Conservation (phyloP, 345 rosid genomes). For the Sisymbrium altissimum region DNA sequence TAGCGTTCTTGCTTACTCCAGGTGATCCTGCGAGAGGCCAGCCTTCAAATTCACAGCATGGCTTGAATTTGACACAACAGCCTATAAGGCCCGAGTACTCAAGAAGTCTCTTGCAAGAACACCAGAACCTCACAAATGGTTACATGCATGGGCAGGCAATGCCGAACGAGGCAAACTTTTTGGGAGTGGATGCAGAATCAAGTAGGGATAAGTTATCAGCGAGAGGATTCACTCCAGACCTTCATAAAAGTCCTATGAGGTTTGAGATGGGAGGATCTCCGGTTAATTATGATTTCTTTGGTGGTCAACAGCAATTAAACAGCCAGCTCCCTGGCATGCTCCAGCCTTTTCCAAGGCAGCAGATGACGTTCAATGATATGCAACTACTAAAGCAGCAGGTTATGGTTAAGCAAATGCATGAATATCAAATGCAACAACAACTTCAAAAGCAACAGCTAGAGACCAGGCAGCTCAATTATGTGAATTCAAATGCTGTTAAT, state of each 20-base stretch:
- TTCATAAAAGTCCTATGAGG: conserved; percentile 43
- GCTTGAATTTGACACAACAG: conserved; percentile 46
- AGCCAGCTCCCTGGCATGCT: conserved; percentile 56
- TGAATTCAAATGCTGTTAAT: conserved; percentile 45
- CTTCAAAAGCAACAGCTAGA: conserved; percentile 55
- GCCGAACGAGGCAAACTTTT: conserved; percentile 56
- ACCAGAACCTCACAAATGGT: conserved; percentile 51
- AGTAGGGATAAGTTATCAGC: conserved; percentile 45
- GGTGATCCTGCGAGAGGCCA: conserved; percentile 59
- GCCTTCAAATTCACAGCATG: conserved; percentile 50
- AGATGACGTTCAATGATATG: conserved; percentile 61
- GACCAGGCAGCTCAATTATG: conserved; percentile 46
- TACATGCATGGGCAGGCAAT: conserved; percentile 51
- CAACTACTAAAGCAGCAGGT: conserved; percentile 72
- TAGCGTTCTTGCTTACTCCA: conserved; percentile 36
- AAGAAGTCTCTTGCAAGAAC: conserved; percentile 50
- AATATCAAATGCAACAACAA: conserved; percentile 69
- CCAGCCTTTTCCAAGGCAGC: conserved; percentile 70
- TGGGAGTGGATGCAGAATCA: conserved; percentile 61
- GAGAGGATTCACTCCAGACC: conserved; percentile 53
- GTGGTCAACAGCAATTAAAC: conserved; percentile 57
- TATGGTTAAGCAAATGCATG: conserved; percentile 72
- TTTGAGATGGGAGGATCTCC: conserved; percentile 61
- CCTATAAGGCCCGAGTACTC: conserved; percentile 51
- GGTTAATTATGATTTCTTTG: conserved; percentile 60